phyloP scores from a whole-genome alignment of 768 basidiomycete species.

The Trametes maxima region DNA sequence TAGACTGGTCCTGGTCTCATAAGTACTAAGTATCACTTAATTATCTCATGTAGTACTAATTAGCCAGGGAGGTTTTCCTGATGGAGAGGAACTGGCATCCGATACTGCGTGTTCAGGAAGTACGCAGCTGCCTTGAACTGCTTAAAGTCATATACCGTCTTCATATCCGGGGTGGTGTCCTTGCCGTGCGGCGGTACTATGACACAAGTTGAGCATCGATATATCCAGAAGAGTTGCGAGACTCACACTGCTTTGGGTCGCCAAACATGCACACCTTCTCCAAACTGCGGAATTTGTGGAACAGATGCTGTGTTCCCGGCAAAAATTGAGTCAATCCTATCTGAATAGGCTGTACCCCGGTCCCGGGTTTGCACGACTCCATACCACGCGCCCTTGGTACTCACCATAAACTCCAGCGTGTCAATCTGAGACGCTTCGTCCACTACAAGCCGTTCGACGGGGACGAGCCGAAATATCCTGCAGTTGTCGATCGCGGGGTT shows the following conservation, averaged over 20 bases:
- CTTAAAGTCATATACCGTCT: constrained; percentile 50
- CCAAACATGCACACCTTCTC: constrained; percentile 55
- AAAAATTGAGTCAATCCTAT: not conserved
- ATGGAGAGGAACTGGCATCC: constrained; percentile 53
- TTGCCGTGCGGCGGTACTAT: constrained; percentile 56
- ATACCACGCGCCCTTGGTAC: not conserved
- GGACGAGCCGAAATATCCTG: constrained; percentile 40
- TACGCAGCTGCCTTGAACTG: constrained; percentile 38
- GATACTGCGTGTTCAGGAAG: constrained; percentile 45
- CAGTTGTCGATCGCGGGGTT: constrained; percentile 42
- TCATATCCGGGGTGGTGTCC: constrained; percentile 40
- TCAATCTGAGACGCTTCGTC: constrained; percentile 60
- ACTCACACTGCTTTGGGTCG: constrained; percentile 51
- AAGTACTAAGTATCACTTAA: no score
- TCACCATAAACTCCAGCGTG: constrained; percentile 50
- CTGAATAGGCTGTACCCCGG: no score
- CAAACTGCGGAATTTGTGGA: constrained; percentile 43
- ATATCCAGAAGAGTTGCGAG: no score
- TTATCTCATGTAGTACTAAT: no score
- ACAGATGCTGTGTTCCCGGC: constrained; percentile 40
- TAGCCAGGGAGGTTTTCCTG: no score
- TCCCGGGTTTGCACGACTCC: not conserved
- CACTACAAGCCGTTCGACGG: constrained; percentile 51
- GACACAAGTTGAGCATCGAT: not conserved
- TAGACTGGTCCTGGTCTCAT: no score